phyloP scores from a whole-genome alignment of 116 monocot species.

The Posidonia oceanica region DNA sequence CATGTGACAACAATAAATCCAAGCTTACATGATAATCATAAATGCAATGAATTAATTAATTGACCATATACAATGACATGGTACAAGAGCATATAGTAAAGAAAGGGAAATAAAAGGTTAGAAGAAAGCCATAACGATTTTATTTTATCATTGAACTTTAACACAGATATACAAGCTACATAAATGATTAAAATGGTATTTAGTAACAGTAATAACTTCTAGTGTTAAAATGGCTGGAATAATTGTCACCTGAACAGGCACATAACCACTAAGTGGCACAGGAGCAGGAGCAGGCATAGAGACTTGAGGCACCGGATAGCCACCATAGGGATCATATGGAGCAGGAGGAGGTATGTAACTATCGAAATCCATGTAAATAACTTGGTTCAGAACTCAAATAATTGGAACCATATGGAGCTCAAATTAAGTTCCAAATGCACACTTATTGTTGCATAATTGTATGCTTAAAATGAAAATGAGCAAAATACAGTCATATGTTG shows the following conservation, averaged over 20 bases:
- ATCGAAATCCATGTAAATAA: constrained; percentile 5
- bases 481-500: neutral
- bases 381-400: neutral
- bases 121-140: no score
- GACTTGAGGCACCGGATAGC: constrained; percentile 54
- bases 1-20: no score
- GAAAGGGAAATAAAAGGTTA: no score
- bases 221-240: neutral
- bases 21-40: no score
- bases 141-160: no score
- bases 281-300: constrained; percentile 52
- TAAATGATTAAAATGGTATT: no score
- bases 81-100: no score
- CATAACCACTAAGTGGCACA: constrained; percentile 55
- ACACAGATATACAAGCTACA: no score
- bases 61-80: no score
- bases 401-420: neutral
- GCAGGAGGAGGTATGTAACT: constrained; percentile 64
- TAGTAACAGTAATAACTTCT: no score
- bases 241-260: constrained; percentile 58
- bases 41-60: no score
- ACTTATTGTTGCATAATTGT: neutral
- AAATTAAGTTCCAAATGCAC: neutral
- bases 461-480: neutral
- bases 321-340: constrained; percentile 77